A percentile compares a stretch with the other conserved stretches of the same genome.
These are phyloP conservation scores for Gnomoniopsis sp. DNA, from an alignment of 2,329 filamentous ascomycete genomes.

Conservation along the genomic window DNA sequence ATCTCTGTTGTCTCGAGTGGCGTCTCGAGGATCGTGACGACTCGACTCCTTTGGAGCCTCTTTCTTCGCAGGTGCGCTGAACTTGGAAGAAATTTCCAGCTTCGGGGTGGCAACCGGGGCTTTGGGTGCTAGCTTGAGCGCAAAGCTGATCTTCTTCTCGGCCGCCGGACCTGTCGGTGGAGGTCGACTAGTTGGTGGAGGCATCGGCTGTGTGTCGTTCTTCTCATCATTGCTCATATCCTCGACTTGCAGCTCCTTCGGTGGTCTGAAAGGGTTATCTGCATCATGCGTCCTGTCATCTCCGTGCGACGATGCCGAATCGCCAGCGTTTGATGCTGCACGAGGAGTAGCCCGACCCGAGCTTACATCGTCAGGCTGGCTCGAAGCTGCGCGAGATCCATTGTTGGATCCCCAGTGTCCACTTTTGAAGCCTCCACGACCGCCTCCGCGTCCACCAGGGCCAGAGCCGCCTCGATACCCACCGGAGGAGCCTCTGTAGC, in stretches of 20 bases:
- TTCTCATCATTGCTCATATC: conserved; percentile 53
- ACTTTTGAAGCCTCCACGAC: conserved; percentile 62
- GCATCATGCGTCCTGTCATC: conserved; percentile 44
- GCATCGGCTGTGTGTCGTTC: conserved; percentile 47
- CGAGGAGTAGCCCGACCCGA: conserved; percentile 22
- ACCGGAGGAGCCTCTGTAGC: conserved; percentile 45
- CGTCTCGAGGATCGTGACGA: conserved; percentile 39
- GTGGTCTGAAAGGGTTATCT: conserved; percentile 59
- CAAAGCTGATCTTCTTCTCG: conserved; percentile 82
- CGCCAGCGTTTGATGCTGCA: conserved; percentile 14
- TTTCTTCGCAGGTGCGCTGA: conserved; percentile 52
- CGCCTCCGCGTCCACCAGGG: conserved; percentile 48
- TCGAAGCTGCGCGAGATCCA: conserved; percentile 22
- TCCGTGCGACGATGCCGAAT: conserved; percentile 17
- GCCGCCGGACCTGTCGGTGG: conserved; percentile 49
- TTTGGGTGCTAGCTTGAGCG: conserved; percentile 75
- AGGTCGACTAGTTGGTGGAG: conserved; percentile 48
- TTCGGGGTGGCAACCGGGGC: conserved; percentile 55
- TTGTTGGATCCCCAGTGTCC: conserved; percentile 65
- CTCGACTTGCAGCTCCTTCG: conserved; percentile 63
- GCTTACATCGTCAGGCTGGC: conserved; percentile 28
- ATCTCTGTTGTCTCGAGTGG: conserved; percentile 27
- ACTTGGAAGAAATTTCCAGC: conserved; percentile 64
- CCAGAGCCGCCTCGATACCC: conserved; percentile 55
- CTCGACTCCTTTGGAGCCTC: conserved; percentile 33